phyloP scores from a whole-genome alignment of 2,329 filamentous ascomycete genomes.

The Tolypocladium capitatum region DNA sequence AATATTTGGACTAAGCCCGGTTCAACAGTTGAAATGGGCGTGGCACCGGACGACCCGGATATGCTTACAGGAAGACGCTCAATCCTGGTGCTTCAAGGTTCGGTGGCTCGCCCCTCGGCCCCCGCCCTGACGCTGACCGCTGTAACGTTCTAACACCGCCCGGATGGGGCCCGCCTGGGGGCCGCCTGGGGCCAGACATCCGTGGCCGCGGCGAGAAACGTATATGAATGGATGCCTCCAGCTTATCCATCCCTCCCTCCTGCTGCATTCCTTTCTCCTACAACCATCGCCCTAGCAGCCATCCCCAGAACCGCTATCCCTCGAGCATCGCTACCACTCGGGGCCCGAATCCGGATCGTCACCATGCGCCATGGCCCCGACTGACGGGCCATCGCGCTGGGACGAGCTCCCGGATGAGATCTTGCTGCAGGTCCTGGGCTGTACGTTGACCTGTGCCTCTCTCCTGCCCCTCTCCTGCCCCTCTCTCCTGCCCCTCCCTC shows the following conservation, averaged over 20 bases:
- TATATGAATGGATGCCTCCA: not conserved
- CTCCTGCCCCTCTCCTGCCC: not conserved
- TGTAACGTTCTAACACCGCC: not conserved
- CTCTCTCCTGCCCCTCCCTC: not conserved
- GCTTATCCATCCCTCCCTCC: not conserved
- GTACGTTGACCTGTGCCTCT: constrained; percentile 29
- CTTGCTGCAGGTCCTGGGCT: constrained; percentile 46
- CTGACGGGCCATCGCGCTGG: constrained; percentile 12
- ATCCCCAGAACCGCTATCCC: not conserved
- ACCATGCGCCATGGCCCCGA: constrained; percentile 15
- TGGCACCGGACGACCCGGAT: not conserved
- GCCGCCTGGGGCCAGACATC: too few species aligned
- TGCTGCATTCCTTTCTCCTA: not conserved
- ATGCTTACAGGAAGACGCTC: not conserved
- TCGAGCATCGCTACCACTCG: not conserved
- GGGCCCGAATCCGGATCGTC: not conserved
- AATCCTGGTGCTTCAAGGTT: not conserved
- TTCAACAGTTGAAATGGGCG: not conserved
- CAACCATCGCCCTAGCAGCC: not conserved
- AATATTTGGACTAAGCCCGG: not conserved
- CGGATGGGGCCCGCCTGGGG: too few species aligned
- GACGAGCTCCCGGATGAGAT: constrained; percentile 51
- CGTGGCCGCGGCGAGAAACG: not conserved
- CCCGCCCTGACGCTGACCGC: not conserved
- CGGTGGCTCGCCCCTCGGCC: too few species aligned